Evolutionary conservation across 257 asterid species (phyloP), one percentile per base, ranked within the genome.

Genomic region (Apocynum venetum): DNA sequence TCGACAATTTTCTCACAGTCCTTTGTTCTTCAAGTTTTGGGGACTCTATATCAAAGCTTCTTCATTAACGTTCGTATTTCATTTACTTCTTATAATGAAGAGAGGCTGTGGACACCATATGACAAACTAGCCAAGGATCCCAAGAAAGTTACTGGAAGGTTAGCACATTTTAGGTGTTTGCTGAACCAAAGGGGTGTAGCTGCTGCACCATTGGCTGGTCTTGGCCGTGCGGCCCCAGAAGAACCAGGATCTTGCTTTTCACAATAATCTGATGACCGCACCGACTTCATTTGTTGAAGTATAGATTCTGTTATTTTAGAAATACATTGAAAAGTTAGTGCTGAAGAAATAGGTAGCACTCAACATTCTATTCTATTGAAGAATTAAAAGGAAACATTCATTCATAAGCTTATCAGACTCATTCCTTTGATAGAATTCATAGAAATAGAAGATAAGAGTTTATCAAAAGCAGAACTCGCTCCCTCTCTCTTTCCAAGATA

Each of bases 171-270:
- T 71, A 82, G 98, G 88, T 94, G 98, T 77, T 76, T 94, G 76
- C 65, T 94, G 89, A 94, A 92, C 88, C 94, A 89, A 72, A 86
- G 98, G 80, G 98, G 98, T 67, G 91, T 94, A 10, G 97, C 94
- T 66, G 96, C 97, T 56, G 96, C 93, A 55, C 98, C 97, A 47
- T 48, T 92, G 88, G 72, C 65, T 1, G 97, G 97, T 43, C 80
- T 68, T 12, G 97, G 97, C 2, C 81, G 96, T 40, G 88, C 53
- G 10, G 93, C 87, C 48, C 97, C 98, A 0, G 35, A 38, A 0
- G 91, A 84, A 15, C 97, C 97, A 47, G 97, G 91, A 36, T 94
- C 98, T 71, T 94, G 98, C 84, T 86, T 85, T 67, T 11, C 20
- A 87, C 97, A 92, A 80, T 92, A 82, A 73, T 72, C 67, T 49